phyloP scores from a whole-genome alignment of 768 basidiomycete genomes.

The Grammothele lineata region DNA sequence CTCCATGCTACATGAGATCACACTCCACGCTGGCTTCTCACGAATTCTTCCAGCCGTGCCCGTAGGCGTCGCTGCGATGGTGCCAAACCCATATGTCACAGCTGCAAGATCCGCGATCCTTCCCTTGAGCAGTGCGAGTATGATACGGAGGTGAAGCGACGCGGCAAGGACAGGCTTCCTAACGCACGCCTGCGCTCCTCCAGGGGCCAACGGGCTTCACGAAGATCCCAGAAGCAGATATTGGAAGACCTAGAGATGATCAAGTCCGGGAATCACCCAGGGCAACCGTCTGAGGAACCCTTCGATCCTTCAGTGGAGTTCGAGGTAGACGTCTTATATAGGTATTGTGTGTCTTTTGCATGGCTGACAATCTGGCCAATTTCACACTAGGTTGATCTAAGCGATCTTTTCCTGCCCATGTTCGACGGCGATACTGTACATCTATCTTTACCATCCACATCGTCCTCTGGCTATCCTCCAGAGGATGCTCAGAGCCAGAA shows the following conservation, averaged over 20 bases:
- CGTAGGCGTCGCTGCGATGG: slow-evolving; percentile 83
- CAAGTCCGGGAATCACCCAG: too few relatives aligned
- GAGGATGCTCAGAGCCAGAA: too few relatives aligned
- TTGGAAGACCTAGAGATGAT: too few relatives aligned
- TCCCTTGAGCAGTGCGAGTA: slow-evolving; percentile 48
- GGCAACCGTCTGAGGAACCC: too few relatives aligned
- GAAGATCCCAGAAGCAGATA: too few relatives aligned
- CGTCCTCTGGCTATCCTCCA: background rate
- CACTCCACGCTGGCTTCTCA: too few relatives aligned
- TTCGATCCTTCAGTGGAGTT: background rate
- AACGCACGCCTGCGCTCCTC: slow-evolving; percentile 66
- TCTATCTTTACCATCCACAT: background rate
- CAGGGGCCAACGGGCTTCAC: too few relatives aligned
- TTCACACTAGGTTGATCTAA: background rate
- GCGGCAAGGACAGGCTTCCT: slow-evolving; percentile 74
- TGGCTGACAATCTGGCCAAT: background rate
- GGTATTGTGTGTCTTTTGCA: too few relatives aligned
- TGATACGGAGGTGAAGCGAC: slow-evolving; percentile 66
- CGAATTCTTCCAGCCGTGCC: slow-evolving; percentile 47
- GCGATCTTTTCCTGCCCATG: too few relatives aligned
- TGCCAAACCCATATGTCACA: slow-evolving; percentile 68
- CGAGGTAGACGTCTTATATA: too few relatives aligned
- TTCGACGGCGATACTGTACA: too few relatives aligned
- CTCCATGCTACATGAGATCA: too few relatives aligned
- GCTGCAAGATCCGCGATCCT: slow-evolving; percentile 51